Conservation (phyloP, 2,329 filamentous ascomycete species). For the Penicillium nordicum region DNA sequence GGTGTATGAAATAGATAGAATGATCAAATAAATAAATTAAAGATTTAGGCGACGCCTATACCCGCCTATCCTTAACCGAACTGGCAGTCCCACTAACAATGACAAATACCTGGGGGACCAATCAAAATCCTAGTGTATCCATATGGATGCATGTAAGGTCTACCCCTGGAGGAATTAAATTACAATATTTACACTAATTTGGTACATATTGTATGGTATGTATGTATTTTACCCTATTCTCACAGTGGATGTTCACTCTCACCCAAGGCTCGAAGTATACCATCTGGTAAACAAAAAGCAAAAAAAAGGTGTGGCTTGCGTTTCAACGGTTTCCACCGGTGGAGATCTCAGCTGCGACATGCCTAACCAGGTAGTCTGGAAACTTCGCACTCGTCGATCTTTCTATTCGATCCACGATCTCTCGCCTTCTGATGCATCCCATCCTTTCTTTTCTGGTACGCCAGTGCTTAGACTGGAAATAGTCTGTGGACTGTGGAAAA, state of each 20-base stretch:
- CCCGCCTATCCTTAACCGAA: slow-evolving; percentile 18
- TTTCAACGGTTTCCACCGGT: slow-evolving; percentile 27
- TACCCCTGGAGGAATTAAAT: background rate
- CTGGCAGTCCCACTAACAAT: slow-evolving; percentile 12
- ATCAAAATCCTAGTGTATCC: slow-evolving; percentile 1
- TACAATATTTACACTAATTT: background rate
- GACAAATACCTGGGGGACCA: slow-evolving; percentile 24
- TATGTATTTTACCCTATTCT: background rate
- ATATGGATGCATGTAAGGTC: slow-evolving; percentile 2
- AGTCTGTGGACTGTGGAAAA: slow-evolving; percentile 7
- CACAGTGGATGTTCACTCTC: background rate
- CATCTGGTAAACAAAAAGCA: slow-evolving; percentile 9
- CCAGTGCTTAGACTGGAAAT: slow-evolving; percentile 16
- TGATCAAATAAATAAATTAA: slow-evolving; percentile 7
- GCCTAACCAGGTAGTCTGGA: slow-evolving; percentile 17
- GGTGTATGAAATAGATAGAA: slow-evolving; percentile 20
- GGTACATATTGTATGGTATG: background rate
- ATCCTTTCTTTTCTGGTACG: slow-evolving; percentile 7
- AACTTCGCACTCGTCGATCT: slow-evolving; percentile 19
- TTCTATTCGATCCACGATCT: slow-evolving; percentile 12
- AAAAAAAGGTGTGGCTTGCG: slow-evolving; percentile 26
- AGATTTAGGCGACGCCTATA: slow-evolving; percentile 12
- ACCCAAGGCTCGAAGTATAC: background rate
- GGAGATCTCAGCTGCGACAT: slow-evolving; percentile 17
- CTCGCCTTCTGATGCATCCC: slow-evolving; percentile 8